A percentile compares a stretch with the other conserved stretches of the same genome.
Evolutionary conservation across 1,284 basidiomycete genomes (phyloP).

Genomic region (Tylopilus sp.): DNA sequence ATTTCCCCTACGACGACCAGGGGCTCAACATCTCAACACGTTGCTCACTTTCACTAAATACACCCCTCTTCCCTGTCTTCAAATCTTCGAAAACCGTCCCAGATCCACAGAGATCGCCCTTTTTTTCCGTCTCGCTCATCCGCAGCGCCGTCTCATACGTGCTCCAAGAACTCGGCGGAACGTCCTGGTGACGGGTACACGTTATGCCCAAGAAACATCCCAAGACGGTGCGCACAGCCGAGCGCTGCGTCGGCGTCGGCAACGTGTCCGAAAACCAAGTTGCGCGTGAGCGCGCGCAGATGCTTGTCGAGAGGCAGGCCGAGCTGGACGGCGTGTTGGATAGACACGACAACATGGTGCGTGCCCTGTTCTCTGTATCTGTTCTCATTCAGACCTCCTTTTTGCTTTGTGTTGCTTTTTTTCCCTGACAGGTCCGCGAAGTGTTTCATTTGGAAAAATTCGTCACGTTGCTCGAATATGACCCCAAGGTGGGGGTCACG

Average conservation of each 20-base stretch:
- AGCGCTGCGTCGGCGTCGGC: slow-evolving; percentile 11
- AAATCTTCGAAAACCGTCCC: slow-evolving; percentile 65
- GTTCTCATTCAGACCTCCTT: neutral
- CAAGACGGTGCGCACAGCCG: slow-evolving; percentile 5
- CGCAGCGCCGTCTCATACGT: slow-evolving; percentile 6
- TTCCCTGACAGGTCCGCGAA: slow-evolving; percentile 77
- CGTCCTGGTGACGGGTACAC: slow-evolving; percentile 13
- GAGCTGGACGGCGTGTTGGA: slow-evolving; percentile 71
- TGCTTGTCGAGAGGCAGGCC: slow-evolving; percentile 68
- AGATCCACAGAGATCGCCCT: slow-evolving; percentile 67
- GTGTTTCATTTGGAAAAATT: slow-evolving; percentile 89
- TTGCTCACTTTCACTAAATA: slow-evolving; percentile 6
- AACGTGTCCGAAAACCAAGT: slow-evolving; percentile 39
- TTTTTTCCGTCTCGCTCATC: slow-evolving; percentile 15
- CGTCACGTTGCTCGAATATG: slow-evolving; percentile 76
- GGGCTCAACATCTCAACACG: slow-evolving; percentile 5
- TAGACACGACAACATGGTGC: slow-evolving; percentile 79
- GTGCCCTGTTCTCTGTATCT: slow-evolving; percentile 39
- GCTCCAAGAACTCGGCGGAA: neutral
- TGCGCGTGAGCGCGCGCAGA: slow-evolving; percentile 51
- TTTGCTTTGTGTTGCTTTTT: neutral
- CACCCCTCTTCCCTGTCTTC: slow-evolving; percentile 49
- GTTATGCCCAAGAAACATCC: slow-evolving; percentile 32
- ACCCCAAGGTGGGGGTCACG: slow-evolving; percentile 69
- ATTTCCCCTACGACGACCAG: slow-evolving; percentile 37